Evolutionary conservation across 1,284 basidiomycete species (phyloP).

Genomic region (Puccinia hordei): DNA sequence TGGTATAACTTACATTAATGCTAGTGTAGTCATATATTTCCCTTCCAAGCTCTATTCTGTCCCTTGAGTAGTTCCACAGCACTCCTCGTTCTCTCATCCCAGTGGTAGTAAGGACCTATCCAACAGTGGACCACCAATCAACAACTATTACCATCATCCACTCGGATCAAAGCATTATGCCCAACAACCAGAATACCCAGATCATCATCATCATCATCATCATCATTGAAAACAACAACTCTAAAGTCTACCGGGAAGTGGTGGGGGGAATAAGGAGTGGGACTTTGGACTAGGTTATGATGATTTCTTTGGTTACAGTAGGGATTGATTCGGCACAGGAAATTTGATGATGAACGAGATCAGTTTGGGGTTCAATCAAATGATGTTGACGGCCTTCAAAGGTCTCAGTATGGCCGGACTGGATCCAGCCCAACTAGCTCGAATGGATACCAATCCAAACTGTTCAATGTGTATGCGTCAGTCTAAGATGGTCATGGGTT

Average conservation of each 20-base stretch:
- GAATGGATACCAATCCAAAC: slow-evolving; percentile 16
- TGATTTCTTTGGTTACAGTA: slow-evolving; percentile 26
- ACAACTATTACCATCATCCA: slow-evolving; percentile 5
- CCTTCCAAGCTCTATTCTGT: too few species aligned
- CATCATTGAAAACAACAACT: slow-evolving; percentile 5
- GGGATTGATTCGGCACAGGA: slow-evolving; percentile 21
- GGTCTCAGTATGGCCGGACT: slow-evolving; percentile 30
- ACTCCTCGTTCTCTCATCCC: slow-evolving; percentile 37
- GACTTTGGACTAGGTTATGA: slow-evolving; percentile 36
- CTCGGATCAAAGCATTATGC: not conserved
- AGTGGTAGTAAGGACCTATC: not conserved
- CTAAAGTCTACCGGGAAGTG: slow-evolving; percentile 11
- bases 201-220: too few species aligned
- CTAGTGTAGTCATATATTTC: too few species aligned
- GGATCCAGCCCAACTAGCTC: slow-evolving; percentile 11
- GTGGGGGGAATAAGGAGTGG: slow-evolving; percentile 12
- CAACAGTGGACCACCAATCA: not conserved
- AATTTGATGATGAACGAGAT: slow-evolving; percentile 27
- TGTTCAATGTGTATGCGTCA: slow-evolving; percentile 40
- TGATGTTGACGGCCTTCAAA: slow-evolving; percentile 33
- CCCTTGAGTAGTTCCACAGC: too few species aligned
- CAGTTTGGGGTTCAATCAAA: slow-evolving; percentile 31
- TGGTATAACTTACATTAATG: too few species aligned
- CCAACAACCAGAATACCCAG: slow-evolving; percentile 3
- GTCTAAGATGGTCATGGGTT: slow-evolving; percentile 47